Conservation (phyloP, 2,329 filamentous ascomycete genomes). For the Arthrobotrys sphaeroides region DNA sequence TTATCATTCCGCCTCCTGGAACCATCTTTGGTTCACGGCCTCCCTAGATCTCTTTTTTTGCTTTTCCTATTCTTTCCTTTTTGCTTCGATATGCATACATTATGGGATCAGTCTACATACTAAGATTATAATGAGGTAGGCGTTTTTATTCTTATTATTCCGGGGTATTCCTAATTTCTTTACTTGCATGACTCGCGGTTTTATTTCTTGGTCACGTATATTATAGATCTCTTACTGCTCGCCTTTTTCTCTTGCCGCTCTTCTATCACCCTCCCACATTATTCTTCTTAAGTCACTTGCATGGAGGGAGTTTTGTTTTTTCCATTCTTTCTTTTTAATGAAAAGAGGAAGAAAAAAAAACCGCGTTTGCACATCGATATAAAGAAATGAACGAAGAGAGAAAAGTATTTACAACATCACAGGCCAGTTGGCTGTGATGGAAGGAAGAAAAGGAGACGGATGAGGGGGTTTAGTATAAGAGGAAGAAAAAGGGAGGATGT, state of each 20-base stretch:
- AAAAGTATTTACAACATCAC: slow-evolving; percentile 50
- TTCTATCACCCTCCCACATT: background rate
- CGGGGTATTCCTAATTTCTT: background rate
- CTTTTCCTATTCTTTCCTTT: too few species aligned
- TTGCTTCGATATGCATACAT: too few species aligned
- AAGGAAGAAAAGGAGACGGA: background rate
- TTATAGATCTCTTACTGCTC: background rate
- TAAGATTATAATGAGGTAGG: slow-evolving; percentile 14
- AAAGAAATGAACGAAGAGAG: background rate
- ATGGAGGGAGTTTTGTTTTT: slow-evolving; percentile 11
- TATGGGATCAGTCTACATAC: too few species aligned
- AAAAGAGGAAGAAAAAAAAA: background rate
- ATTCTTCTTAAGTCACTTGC: background rate
- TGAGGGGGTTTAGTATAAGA: background rate
- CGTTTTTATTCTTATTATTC: too few species aligned
- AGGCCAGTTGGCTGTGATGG: background rate
- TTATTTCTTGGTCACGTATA: background rate
- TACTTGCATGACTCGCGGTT: background rate
- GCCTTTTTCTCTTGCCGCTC: background rate
- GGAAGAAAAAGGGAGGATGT: background rate
- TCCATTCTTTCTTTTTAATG: background rate
- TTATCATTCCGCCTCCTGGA: too few species aligned
- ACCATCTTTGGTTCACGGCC: background rate
- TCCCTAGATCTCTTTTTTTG: background rate
- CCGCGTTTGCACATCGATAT: background rate